Evolutionary conservation across 257 asterid species (phyloP).

Genomic region (Fraxinus cuspidata): DNA sequence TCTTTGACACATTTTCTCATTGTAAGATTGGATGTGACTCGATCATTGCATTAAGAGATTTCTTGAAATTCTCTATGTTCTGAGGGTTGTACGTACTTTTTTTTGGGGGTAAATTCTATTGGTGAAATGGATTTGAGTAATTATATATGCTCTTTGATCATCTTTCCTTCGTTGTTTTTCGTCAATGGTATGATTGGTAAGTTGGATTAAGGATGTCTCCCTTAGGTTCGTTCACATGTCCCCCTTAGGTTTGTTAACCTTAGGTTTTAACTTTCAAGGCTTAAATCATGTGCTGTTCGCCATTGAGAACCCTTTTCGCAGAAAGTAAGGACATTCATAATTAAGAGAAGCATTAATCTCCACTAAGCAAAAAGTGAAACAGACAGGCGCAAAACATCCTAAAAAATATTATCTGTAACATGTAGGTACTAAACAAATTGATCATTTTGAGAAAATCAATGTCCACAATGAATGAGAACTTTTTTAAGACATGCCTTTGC

Average conservation of each 20-base stretch:
- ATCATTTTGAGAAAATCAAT: background rate
- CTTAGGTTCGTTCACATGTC: background rate
- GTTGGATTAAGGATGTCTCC: background rate
- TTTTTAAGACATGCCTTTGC: no score
- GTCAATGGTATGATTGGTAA: background rate
- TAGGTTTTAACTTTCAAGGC: background rate
- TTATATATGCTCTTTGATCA: no score
- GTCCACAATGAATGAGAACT: no score
- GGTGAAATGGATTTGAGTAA: no score
- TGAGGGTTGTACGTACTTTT: slow-evolving; percentile 37
- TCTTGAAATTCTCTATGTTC: slow-evolving; percentile 21
- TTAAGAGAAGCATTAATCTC: background rate
- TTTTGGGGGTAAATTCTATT: background rate
- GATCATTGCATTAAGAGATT: slow-evolving; percentile 26
- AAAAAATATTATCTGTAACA: background rate
- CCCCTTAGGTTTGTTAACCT: background rate
- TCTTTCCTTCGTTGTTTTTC: background rate
- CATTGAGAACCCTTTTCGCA: background rate
- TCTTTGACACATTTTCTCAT: slow-evolving; percentile 21
- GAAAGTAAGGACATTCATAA: background rate
- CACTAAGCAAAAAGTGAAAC: background rate
- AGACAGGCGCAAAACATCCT: background rate
- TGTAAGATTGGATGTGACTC: slow-evolving; percentile 21
- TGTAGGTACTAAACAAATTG: background rate
- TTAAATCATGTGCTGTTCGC: background rate